Conservation (phyloP, 2,329 filamentous ascomycete species). For the Sporothrix phasma region DNA sequence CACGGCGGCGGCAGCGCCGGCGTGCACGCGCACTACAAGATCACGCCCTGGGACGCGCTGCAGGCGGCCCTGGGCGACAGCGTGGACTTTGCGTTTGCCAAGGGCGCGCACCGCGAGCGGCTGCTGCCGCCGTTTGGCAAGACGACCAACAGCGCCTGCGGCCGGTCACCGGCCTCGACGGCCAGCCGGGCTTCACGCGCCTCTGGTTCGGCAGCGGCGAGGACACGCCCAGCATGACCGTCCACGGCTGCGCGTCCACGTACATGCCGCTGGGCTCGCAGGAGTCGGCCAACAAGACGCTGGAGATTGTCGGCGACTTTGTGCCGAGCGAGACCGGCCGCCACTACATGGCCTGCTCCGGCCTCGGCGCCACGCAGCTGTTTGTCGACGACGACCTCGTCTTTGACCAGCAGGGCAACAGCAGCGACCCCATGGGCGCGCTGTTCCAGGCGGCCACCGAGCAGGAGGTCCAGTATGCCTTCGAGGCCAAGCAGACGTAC, state of each 20-base stretch:
- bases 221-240: neutral
- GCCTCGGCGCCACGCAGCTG: constrained; percentile 27
- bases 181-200: neutral
- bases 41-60: constrained; percentile 54
- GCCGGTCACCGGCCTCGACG: neutral
- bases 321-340: neutral
- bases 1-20: constrained; percentile 58
- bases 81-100: neutral
- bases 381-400: constrained; percentile 49
- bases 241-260: neutral
- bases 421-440: constrained; percentile 55
- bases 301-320: neutral
- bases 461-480: neutral
- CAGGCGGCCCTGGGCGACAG: constrained; percentile 35
- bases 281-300: neutral
- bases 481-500: neutral
- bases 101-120: neutral
- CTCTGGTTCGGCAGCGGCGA: neutral
- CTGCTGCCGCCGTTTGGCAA: neutral
- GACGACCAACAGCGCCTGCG: neutral
- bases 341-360: neutral
- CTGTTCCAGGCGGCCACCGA: constrained; percentile 36
- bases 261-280: neutral
- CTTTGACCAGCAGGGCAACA: constrained; percentile 50
- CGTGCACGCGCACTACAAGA: constrained; percentile 58